A percentile compares a stretch with the other conserved stretches of the same genome.
Conservation (phyloP, 2,329 filamentous ascomycete species). For the Triangularia setosa region DNA sequence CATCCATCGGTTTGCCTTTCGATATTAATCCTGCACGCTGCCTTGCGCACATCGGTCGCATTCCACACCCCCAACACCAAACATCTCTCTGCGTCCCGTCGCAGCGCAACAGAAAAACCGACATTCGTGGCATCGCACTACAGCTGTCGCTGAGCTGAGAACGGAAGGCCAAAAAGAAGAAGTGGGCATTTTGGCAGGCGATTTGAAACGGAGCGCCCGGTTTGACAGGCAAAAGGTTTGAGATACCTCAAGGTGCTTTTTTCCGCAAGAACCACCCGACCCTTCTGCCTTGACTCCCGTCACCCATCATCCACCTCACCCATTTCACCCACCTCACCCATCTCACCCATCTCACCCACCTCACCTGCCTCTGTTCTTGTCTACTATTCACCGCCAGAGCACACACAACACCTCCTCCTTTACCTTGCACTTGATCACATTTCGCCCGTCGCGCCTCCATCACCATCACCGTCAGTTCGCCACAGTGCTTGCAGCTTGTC, state of each 20-base stretch:
- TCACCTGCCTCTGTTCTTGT: background rate
- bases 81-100: background rate
- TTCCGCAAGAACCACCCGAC: background rate
- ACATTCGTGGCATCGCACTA: background rate
- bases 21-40: constrained; percentile 2
- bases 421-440: background rate
- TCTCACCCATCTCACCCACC: too few relatives aligned
- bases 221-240: constrained; percentile 10
- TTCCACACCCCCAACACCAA: constrained; percentile 4
- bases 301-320: background rate
- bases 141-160: background rate
- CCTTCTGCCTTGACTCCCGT: constrained; percentile 2
- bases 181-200: background rate
- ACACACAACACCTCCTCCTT: constrained; percentile 9
- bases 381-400: too few relatives aligned
- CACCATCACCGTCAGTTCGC: constrained; percentile 6
- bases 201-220: constrained; percentile 6
- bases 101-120: background rate
- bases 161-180: background rate
- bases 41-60: constrained; percentile 7
- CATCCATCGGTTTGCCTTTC: background rate
- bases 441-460: constrained; percentile 12
- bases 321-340: background rate
- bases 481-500: constrained; percentile 14
- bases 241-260: constrained; percentile 1